Percentiles rank a stretch among this genome's conserved stretches.
Conservation (phyloP, 805 yeast species). For the Candida krabiensis region DNA sequence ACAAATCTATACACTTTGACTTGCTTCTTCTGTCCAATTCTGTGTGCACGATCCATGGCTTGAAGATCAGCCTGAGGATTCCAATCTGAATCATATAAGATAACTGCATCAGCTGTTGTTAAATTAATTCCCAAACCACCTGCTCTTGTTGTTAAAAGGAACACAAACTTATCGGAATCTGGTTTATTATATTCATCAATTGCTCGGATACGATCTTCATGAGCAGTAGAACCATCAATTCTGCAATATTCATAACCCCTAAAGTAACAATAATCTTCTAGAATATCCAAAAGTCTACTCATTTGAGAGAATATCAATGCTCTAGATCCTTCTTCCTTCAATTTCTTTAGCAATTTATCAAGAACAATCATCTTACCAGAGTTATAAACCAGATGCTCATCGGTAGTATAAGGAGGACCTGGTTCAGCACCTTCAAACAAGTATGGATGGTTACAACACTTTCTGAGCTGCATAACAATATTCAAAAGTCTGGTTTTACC, state of each 20-base stretch:
- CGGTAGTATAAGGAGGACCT: slow-evolving; percentile 96
- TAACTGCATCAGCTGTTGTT: slow-evolving; percentile 88
- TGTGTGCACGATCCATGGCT: slow-evolving; percentile 97
- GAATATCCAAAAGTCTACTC: slow-evolving; percentile 84
- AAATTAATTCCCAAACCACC: slow-evolving; percentile 95
- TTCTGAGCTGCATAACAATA: slow-evolving; percentile 94
- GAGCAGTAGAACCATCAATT: slow-evolving; percentile 91
- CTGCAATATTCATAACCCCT: slow-evolving; percentile 86
- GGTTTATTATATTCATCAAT: slow-evolving; percentile 90
- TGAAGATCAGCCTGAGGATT: slow-evolving; percentile 97
- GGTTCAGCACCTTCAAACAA: slow-evolving; percentile 99
- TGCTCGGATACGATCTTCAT: slow-evolving; percentile 88
- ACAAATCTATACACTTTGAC: slow-evolving; percentile 90
- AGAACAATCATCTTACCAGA: slow-evolving; percentile 88
- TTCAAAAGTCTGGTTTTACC: slow-evolving; percentile 87
- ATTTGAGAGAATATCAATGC: slow-evolving; percentile 92
- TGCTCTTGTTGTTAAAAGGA: slow-evolving; percentile 89
- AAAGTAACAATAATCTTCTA: slow-evolving; percentile 88
- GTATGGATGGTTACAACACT: slow-evolving; percentile 97
- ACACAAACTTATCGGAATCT: slow-evolving; percentile 77
- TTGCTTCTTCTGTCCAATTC: slow-evolving; percentile 96
- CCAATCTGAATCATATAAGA: slow-evolving; percentile 93
- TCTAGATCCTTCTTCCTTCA: slow-evolving; percentile 77
- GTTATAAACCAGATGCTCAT: slow-evolving; percentile 88
- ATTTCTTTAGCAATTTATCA: slow-evolving; percentile 75